These are phyloP conservation scores for Fraxinus dipetala DNA, from an alignment of 305 asterid species.

Conservation along the genomic window DNA sequence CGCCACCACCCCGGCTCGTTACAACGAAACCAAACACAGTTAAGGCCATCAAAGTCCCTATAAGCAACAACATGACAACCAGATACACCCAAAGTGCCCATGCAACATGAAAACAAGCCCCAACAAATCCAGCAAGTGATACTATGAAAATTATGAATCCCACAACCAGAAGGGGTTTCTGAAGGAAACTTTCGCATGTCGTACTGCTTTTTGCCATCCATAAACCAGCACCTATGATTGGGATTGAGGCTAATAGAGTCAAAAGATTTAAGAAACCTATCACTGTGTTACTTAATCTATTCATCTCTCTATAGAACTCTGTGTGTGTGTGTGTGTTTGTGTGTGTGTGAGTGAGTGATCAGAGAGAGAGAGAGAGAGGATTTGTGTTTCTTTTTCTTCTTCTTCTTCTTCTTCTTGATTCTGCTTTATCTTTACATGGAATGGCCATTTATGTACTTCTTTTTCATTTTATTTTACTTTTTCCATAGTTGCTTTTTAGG, in stretches of 20 bases:
- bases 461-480: not conserved
- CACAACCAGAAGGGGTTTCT: constrained; percentile 68
- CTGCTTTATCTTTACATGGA: constrained; percentile 9
- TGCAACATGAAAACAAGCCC: constrained; percentile 85
- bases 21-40: constrained; percentile 85
- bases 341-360: not conserved
- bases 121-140: constrained; percentile 83
- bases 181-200: constrained; percentile 82
- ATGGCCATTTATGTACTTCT: not conserved
- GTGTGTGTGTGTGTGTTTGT: not conserved
- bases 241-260: constrained; percentile 82
- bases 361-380: not conserved
- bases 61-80: constrained; percentile 65
- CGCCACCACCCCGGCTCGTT: constrained; percentile 73
- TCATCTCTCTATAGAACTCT: constrained; percentile 30
- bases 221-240: constrained; percentile 88
- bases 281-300: constrained; percentile 79
- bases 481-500: constrained; percentile 38
- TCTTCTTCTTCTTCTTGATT: constrained; percentile 3
- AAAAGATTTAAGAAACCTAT: constrained; percentile 86
- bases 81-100: constrained; percentile 89
- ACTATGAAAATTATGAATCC: constrained; percentile 71
- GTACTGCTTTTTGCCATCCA: constrained; percentile 89
- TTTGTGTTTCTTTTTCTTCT: constrained; percentile 18
- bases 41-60: constrained; percentile 62